Conservation (phyloP, 768 basidiomycete species). For the Mycena olivaceomarginata region DNA sequence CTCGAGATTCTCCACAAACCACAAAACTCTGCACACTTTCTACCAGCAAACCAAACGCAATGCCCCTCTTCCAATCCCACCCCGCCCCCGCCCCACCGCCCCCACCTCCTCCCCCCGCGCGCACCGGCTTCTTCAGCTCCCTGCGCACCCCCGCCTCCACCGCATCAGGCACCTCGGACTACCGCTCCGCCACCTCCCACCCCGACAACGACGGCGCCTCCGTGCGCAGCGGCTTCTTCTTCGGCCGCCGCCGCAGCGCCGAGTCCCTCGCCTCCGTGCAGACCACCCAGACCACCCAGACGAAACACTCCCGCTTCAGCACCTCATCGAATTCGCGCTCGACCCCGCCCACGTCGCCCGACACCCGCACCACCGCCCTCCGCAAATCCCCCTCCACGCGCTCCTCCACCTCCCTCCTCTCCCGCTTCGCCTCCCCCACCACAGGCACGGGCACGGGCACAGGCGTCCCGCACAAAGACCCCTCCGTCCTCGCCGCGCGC, state of each 20-base stretch:
- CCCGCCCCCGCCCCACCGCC: background rate
- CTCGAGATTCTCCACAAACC: background rate
- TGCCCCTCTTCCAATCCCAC: slow-evolving; percentile 50
- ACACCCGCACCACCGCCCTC: background rate
- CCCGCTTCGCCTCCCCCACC: too few species aligned
- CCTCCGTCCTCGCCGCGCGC: slow-evolving; percentile 67
- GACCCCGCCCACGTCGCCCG: background rate
- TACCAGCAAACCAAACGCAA: background rate
- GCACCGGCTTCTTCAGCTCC: slow-evolving; percentile 11
- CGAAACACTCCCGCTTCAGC: background rate
- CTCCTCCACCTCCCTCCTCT: too few species aligned
- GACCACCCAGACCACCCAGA: background rate
- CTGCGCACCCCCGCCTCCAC: slow-evolving; percentile 18
- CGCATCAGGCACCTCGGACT: slow-evolving; percentile 3
- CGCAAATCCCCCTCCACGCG: too few species aligned
- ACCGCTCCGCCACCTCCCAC: slow-evolving; percentile 33
- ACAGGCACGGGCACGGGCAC: too few species aligned
- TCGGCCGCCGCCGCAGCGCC: slow-evolving; percentile 26
- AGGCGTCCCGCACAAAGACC: slow-evolving; percentile 55
- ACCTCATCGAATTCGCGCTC: background rate
- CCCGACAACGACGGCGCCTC: slow-evolving; percentile 16
- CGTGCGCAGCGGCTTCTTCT: slow-evolving; percentile 35
- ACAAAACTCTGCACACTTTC: slow-evolving; percentile 48
- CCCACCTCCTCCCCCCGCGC: background rate
- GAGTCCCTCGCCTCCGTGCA: slow-evolving; percentile 5